phyloP scores from a whole-genome alignment of 352 stramenopile genomes.

The Paralagenidium karlingii region DNA sequence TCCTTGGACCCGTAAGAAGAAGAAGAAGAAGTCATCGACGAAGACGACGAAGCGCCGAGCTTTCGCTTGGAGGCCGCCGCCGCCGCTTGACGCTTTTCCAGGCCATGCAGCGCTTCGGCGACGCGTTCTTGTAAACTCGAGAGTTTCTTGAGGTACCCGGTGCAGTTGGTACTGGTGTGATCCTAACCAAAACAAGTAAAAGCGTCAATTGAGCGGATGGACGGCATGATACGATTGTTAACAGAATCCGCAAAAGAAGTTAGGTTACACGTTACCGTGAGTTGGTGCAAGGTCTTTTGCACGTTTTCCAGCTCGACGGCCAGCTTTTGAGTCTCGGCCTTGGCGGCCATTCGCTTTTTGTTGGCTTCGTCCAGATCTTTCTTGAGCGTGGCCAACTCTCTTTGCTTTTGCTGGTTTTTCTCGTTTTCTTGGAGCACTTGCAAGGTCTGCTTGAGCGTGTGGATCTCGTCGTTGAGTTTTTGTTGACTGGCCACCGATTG shows the following conservation, averaged over 20 bases:
- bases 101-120: slow-evolving; percentile 42
- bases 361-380: slow-evolving; percentile 67
- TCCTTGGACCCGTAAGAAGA: no score
- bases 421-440: slow-evolving; percentile 50
- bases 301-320: slow-evolving; percentile 55
- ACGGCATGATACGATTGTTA: not conserved
- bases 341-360: slow-evolving; percentile 71
- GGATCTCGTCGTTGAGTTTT: slow-evolving; percentile 41
- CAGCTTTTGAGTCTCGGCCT: slow-evolving; percentile 70
- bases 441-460: slow-evolving; percentile 41
- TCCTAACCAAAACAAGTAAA: no score
- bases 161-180: slow-evolving; percentile 35
- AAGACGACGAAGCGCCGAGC: slow-evolving; percentile 1
- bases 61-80: slow-evolving; percentile 9
- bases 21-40: no score
- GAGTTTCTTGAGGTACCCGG: slow-evolving; percentile 44
- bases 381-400: slow-evolving; percentile 48
- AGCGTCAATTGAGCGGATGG: not conserved
- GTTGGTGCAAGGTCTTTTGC: slow-evolving; percentile 43
- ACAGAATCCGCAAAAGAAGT: no score
- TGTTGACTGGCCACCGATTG: slow-evolving; percentile 28
- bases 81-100: slow-evolving; percentile 40
- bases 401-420: slow-evolving; percentile 51
- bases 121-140: slow-evolving; percentile 47
- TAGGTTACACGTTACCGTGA: no score